Evolutionary conservation across 495 filamentous ascomycete species (phyloP), one percentile per base, ranked within the genome.

Genomic region (Lophiostoma macrostomum): DNA sequence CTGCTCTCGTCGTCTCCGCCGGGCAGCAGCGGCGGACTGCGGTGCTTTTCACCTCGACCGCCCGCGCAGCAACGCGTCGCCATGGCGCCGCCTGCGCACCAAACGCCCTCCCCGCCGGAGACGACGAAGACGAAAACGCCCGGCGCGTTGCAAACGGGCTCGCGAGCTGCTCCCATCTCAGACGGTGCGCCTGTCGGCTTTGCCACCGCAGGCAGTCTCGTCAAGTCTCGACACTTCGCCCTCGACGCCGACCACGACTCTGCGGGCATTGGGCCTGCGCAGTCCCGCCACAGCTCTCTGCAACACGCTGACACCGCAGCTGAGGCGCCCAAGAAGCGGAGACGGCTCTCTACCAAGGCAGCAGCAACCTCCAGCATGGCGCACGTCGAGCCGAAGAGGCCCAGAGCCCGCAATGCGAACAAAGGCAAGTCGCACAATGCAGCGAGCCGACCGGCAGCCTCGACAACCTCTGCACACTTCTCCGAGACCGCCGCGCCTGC

Each of bases 1-100:
- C 24, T 66, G 12, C 63, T 66, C 13, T 66, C 63, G 12, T 64
- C 61, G 16, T 60, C 60, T 14, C 63, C 63, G 19, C 54, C 56
- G 7, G 14, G 14, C 5, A 38, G 43, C 42, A 18, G 16, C 4
- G 18, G 16, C 30, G 10, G 39, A 1, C 10, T 48, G 16, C 10
- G 36, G 13, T 7, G 28, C 25, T 14, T n/a, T 1, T 11, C n/a
- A 18, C 46, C 46, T 24, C 60, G 60, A 10, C 56, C 60, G 13
- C 36, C 34, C 18, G 28, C 31, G 28, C 50, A 56, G 30, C 60
- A 42, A 40, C 53, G 46, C 56, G 50, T 42, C 38, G 14, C 16
- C 6, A 52, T 42, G 30, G 39, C 56, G 19, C 14, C 55, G 8
- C 39, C 14, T 12, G 54, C 56, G 22, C 45, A 47, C 14, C 20